Conservation (phyloP, 2,329 filamentous ascomycete species). For the Colletotrichum lentis region DNA sequence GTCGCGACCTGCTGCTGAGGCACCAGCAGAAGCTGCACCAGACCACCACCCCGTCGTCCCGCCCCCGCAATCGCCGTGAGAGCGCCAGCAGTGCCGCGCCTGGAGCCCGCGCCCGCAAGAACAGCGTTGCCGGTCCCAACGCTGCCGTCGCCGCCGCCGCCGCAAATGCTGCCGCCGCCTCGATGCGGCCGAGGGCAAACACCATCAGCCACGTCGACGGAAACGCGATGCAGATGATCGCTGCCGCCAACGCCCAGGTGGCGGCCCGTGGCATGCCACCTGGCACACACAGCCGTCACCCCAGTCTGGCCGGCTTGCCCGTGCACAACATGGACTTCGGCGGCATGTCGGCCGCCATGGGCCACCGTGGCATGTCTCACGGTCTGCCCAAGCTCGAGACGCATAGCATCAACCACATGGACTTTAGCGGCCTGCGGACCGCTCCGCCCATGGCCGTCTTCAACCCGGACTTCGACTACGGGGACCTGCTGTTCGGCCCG, state of each 20-base stretch:
- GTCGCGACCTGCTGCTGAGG: constrained; percentile 87
- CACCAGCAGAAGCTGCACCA: constrained; percentile 99
- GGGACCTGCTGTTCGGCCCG: constrained; percentile 73
- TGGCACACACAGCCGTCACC: constrained; percentile 68
- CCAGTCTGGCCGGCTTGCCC: constrained; percentile 75
- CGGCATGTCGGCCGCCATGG: constrained; percentile 74
- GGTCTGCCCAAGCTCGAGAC: constrained; percentile 87
- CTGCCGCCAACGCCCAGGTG: constrained; percentile 64
- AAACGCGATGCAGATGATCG: constrained; percentile 75
- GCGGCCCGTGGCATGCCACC: constrained; percentile 57
- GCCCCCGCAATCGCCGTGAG: constrained; percentile 87
- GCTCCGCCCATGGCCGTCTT: constrained; percentile 74
- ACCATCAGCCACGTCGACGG: constrained; percentile 95
- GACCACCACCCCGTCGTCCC: constrained; percentile 85
- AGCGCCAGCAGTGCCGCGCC: constrained; percentile 77
- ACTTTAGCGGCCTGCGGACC: constrained; percentile 77
- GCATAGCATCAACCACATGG: constrained; percentile 67
- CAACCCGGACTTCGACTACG: constrained; percentile 73
- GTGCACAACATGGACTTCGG: constrained; percentile 69
- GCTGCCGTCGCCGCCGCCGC: constrained; percentile 48
- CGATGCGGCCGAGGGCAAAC: constrained; percentile 89
- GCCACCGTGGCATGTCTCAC: constrained; percentile 71
- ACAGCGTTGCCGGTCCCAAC: constrained; percentile 76
- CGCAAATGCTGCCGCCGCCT: constrained; percentile 59
- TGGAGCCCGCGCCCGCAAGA: constrained; percentile 83